Evolutionary conservation across 257 asterid species (phyloP).

Genomic region (Verbascum thapsus): DNA sequence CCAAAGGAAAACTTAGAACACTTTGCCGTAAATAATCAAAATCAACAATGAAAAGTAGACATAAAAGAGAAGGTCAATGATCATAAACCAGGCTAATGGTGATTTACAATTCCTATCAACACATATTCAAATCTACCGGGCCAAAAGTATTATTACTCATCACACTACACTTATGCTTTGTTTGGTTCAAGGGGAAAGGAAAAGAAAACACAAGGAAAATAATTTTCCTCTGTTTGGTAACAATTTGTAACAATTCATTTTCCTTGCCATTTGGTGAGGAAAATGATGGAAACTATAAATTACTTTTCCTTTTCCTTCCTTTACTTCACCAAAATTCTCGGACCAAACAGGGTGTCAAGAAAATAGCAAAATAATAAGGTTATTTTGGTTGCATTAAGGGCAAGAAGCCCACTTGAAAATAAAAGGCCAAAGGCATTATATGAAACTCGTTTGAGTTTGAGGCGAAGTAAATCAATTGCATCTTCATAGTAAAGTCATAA

Average conservation of each 20-base stretch:
- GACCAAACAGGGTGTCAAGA: too few species aligned
- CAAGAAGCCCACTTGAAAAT: background rate
- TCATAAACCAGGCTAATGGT: background rate
- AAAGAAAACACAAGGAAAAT: too few species aligned
- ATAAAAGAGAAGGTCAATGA: too few species aligned
- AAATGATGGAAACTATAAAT: too few species aligned
- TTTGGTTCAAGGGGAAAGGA: too few species aligned
- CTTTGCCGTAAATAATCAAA: too few species aligned
- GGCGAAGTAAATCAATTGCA: background rate
- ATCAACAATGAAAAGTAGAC: too few species aligned
- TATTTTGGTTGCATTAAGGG: background rate
- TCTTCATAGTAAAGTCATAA: background rate
- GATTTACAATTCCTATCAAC: background rate
- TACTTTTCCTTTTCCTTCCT: too few species aligned
- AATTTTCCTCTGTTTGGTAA: too few species aligned
- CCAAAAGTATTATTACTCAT: background rate
- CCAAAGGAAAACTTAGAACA: constrained; percentile 1
- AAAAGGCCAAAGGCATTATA: background rate
- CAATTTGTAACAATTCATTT: too few species aligned
- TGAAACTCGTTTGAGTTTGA: background rate
- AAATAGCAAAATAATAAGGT: background rate
- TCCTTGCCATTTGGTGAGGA: too few species aligned
- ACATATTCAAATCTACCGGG: background rate
- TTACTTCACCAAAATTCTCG: too few species aligned
- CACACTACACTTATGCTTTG: background rate